Percentiles rank a stretch among this genome's conserved stretches.
These are phyloP conservation scores for Suillus subaureus DNA, from an alignment of 768 basidiomycete species.

Conservation along the genomic window DNA sequence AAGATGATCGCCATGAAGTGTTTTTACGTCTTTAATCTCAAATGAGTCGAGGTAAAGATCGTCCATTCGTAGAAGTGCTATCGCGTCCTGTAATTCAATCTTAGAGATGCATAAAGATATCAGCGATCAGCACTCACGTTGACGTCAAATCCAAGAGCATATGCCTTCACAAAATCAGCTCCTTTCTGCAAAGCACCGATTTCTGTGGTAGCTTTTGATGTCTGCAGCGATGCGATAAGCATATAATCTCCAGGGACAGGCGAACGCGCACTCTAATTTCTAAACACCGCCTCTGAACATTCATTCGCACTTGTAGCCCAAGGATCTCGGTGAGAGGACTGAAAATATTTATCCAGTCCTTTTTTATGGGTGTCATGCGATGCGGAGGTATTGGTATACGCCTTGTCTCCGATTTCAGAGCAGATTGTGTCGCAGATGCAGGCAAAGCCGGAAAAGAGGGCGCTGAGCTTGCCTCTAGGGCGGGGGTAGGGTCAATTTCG, in stretches of 20 bases:
- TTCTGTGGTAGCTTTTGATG: conserved; percentile 93
- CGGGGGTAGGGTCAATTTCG: conserved; percentile 48
- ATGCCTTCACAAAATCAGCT: conserved; percentile 96
- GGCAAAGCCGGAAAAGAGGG: conserved; percentile 74
- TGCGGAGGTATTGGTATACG: conserved; percentile 93
- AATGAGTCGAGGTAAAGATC: conserved; percentile 98
- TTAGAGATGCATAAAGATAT: neutral
- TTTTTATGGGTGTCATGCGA: conserved; percentile 95
- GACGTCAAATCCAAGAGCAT: conserved; percentile 91
- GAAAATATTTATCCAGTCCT: conserved; percentile 95
- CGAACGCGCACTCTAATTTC: conserved; percentile 80
- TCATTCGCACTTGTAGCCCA: conserved; percentile 97
- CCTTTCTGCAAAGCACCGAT: conserved; percentile 94
- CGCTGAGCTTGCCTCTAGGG: conserved; percentile 49
- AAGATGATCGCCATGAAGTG: conserved; percentile 94
- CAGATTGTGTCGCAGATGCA: conserved; percentile 53
- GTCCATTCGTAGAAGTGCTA: conserved; percentile 92
- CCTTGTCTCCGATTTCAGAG: conserved; percentile 81
- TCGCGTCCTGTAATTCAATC: conserved; percentile 68
- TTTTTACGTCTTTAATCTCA: conserved; percentile 99
- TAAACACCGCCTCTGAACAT: conserved; percentile 83
- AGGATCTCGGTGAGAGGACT: conserved; percentile 94
- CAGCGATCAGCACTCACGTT: conserved; percentile 58
- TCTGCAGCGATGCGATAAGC: conserved; percentile 47
- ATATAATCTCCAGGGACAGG: neutral